These are phyloP conservation scores for Termitomyces eurrhizus DNA, from an alignment of 768 basidiomycete species.

Conservation along the genomic window DNA sequence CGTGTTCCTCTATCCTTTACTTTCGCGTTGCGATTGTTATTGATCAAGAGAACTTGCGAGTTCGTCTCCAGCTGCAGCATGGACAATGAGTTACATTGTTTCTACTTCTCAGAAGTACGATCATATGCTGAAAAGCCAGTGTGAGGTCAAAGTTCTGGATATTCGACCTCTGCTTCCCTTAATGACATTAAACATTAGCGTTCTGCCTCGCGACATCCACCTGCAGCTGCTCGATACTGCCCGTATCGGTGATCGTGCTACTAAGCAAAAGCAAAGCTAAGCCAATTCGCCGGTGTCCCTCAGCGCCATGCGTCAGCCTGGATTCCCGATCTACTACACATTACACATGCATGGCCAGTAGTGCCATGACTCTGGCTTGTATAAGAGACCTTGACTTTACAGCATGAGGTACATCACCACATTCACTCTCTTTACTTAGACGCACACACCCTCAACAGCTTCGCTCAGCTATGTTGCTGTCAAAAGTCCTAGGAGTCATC, in stretches of 20 bases:
- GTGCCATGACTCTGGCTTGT: not conserved
- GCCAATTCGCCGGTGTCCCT: not conserved
- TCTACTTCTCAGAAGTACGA: not conserved
- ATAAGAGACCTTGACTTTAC: not conserved
- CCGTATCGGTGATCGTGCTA: not conserved
- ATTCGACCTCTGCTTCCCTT: not conserved
- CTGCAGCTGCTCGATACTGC: not conserved
- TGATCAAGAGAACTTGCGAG: not conserved
- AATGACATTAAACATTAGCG: constrained; percentile 40
- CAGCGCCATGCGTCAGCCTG: not conserved
- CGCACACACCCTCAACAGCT: not conserved
- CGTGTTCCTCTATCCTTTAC: not conserved
- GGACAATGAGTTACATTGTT: not conserved
- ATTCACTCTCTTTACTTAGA: not conserved
- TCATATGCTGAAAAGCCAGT: not conserved
- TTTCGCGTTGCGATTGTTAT: not conserved
- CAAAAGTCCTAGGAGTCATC: constrained; percentile 73
- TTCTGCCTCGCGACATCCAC: not conserved
- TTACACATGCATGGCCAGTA: not conserved
- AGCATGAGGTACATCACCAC: not conserved
- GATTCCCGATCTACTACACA: not conserved
- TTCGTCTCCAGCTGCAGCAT: not conserved
- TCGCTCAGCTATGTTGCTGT: constrained; percentile 34
- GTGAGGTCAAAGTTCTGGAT: not conserved
- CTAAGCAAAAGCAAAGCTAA: not conserved